Base-by-base conservation (phyloP, 1,139 yeast genomes). In the Hanseniaspora uvarum region DNA sequence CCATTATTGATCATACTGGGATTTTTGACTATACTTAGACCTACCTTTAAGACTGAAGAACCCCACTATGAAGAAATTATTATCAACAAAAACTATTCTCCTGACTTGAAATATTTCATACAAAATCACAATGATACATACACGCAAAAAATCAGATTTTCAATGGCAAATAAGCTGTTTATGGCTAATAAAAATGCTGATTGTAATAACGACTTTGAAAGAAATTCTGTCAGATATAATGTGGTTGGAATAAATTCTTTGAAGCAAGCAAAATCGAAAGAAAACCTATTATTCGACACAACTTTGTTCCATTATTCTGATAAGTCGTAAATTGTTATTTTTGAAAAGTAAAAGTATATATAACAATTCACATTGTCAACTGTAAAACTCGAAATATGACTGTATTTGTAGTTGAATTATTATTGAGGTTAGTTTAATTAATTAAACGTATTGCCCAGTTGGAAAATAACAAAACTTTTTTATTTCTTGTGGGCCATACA, bases 1-100 rank as follows among this genome's bases (percentile, higher is more conserved):
- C 48, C 48, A 5, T 23, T 34, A 16, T 14, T 45, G 33, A 33
- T 45, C 12, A 23, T 45, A 21, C 40, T 45, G 40, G 48, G 48
- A 21, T 45, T 45, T 16, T 26, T 46, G 14, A 37, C 50, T 18
- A 46, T 46, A 10, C 28, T 46, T 7, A 46, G 36, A 19, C 50
- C 43, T 19, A 31, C 14, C 14, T 45, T 34, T 12, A 45, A 34
- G 18, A n/a, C 16, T 34, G 26, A 33, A 11, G 26, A 45, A 18
- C 21, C 23, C 18, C 31, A 24, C 31, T 16, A 16, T 16, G 23
- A 26, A 18, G 30, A 39, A 12, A 24, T 8, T 8, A 39, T 39
- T 2, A 7, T 39, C 12, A 23, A 39, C 7, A 39, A 39, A n/a
- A 16, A 39, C 21, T 14, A 24, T n/a, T 39, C 43, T 6, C 43